Evolutionary conservation across 768 basidiomycete genomes (phyloP), one percentile per base, ranked within the genome.

Genomic region (Roridomyces roridus): DNA sequence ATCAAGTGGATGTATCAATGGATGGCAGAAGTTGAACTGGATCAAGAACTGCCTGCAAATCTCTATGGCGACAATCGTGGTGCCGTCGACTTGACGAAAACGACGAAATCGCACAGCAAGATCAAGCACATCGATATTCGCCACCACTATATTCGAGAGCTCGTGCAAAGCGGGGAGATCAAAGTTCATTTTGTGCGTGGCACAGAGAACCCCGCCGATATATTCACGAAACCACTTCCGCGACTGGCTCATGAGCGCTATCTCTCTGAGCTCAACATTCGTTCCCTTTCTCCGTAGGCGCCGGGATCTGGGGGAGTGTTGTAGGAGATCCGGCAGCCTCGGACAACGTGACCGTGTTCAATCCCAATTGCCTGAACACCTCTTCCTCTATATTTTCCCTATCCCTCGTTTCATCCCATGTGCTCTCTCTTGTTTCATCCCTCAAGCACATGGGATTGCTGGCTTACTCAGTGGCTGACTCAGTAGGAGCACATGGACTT

Each of bases 151-250:
- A 53, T 64, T 31, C 43, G 59, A 25, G 57, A 59, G 51, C 51
- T 15, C 18, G 59, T 64, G 23, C 42, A 42, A 20, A 25, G 37
- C 15, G 51, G 51, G 3, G 47, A 48, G 4, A 51, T 63, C 23
- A 40, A 7, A 2, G 34, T 63, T 1, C n/a, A 7, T n/a, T 31
- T 17, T 15, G 34, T 63, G 3, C 61, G 62, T 12, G 70, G 69
- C 8, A 48, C 31, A 3, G 49, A 66, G 9, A 72, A 67, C 46
- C 5, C 60, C 2, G 71, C 74, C 10, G 72, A 74, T 52, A 51
- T 67, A 10, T 52, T 74, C 26, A 74, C 71, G n/a, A 74, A 73
- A 60, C 50, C 58, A 1, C 55, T 73, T 8, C 37, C 37, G 1
- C 54, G 54, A 5, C 18, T 11, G 2, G 26, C 25, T 2, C 54